A percentile compares a stretch with the other conserved stretches of the same genome.
Conservation (phyloP, 2,329 filamentous ascomycete genomes). For the Decorospora gaudefroyi region DNA sequence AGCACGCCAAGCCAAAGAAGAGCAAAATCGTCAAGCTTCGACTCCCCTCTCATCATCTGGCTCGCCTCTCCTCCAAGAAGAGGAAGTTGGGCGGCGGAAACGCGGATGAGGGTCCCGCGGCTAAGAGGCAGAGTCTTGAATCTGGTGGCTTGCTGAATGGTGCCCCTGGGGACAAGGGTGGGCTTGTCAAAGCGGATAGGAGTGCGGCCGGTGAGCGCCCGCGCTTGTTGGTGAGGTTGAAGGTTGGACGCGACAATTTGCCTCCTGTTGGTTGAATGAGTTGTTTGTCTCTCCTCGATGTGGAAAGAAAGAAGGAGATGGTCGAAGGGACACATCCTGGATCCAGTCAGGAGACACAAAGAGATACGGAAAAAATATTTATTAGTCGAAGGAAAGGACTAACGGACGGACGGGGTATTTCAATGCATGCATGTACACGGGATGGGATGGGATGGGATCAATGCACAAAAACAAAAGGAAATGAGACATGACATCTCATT, state of each 20-base stretch:
- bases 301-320: too few relatives aligned
- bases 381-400: too few relatives aligned
- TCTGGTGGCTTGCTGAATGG: conserved; percentile 21
- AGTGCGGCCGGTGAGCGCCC: conserved; percentile 20
- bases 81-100: conserved; percentile 25
- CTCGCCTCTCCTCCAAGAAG: conserved; percentile 25
- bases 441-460: too few relatives aligned
- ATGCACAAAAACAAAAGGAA: too few relatives aligned
- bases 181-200: conserved; percentile 27
- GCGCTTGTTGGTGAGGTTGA: conserved; percentile 29
- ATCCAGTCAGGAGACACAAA: too few relatives aligned
- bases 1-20: conserved; percentile 25
- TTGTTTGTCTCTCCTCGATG: too few relatives aligned
- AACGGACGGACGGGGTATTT: too few relatives aligned
- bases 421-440: too few relatives aligned
- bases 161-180: conserved; percentile 12
- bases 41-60: conserved; percentile 22
- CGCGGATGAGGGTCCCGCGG: conserved; percentile 27
- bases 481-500: too few relatives aligned
- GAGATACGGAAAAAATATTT: too few relatives aligned
- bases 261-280: conserved; percentile 6
- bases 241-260: conserved; percentile 21
- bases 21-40: conserved; percentile 36
- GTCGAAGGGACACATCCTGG: too few relatives aligned
- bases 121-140: conserved; percentile 38